phyloP scores from a whole-genome alignment of 2,329 filamentous ascomycete genomes.

The Sporothrix luriei region DNA sequence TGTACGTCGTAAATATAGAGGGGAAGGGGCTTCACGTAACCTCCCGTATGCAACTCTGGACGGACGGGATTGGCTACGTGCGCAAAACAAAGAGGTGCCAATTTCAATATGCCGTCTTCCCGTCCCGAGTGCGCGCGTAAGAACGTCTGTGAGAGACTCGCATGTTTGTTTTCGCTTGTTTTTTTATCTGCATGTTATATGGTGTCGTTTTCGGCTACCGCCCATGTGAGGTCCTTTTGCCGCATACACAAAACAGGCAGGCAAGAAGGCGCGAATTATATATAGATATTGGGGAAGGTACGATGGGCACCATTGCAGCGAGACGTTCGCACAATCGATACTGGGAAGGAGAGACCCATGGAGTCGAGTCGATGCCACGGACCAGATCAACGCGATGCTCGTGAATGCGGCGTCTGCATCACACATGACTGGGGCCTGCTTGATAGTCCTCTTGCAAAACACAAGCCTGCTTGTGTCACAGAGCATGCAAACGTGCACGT shows the following conservation, averaged over 20 bases:
- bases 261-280: background rate
- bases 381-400: background rate
- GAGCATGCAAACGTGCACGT: conserved; percentile 17
- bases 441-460: background rate
- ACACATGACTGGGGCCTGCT: too few species aligned
- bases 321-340: background rate
- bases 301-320: background rate
- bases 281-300: too few species aligned
- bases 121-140: conserved; percentile 11
- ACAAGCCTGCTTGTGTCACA: background rate
- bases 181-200: background rate
- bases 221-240: background rate
- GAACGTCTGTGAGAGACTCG: background rate
- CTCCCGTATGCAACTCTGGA: background rate
- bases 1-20: background rate
- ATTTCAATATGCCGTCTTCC: conserved; percentile 5
- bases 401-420: background rate
- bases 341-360: background rate
- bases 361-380: background rate
- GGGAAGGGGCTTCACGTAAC: too few species aligned
- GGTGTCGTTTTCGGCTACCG: background rate
- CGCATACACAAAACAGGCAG: background rate
- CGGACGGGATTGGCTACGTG: conserved; percentile 16
- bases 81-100: conserved; percentile 9
- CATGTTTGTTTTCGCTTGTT: background rate